These are phyloP conservation scores for Lecanicillium sp. DNA, from an alignment of 2,329 filamentous ascomycete species.

Conservation along the genomic window DNA sequence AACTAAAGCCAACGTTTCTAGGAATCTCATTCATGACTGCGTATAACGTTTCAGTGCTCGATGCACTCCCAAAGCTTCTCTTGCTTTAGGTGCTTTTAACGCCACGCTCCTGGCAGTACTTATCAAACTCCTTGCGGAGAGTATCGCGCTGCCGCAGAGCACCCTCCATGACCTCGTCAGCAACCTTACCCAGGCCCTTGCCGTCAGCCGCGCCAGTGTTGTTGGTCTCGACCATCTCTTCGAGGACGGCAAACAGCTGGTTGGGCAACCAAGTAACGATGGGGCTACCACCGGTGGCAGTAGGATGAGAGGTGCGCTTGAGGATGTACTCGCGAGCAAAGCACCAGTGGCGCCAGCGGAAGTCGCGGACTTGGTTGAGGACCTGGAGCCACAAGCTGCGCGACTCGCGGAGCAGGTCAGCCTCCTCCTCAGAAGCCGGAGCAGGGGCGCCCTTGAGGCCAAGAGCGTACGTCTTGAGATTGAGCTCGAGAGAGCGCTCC, in stretches of 20 bases:
- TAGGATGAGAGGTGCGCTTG: conserved; percentile 67
- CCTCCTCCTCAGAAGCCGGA: conserved; percentile 18
- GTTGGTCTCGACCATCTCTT: conserved; percentile 57
- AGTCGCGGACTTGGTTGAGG: conserved; percentile 70
- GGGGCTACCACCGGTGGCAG: conserved; percentile 71
- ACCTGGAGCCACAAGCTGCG: conserved; percentile 54
- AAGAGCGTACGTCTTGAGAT: conserved; percentile 52
- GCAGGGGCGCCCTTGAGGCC: conserved; percentile 14
- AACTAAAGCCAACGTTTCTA: background rate
- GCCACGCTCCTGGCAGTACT: conserved; percentile 60
- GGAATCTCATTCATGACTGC: background rate
- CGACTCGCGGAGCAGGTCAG: conserved; percentile 42
- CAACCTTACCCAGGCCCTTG: conserved; percentile 35
- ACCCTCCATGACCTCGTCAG: conserved; percentile 57
- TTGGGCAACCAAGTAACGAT: conserved; percentile 83
- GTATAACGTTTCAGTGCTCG: no score
- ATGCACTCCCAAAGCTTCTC: background rate
- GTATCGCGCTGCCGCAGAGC: conserved; percentile 56
- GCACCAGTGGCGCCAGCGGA: conserved; percentile 79
- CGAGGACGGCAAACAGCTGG: conserved; percentile 66
- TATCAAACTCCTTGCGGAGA: conserved; percentile 64
- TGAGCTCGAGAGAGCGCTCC: conserved; percentile 36
- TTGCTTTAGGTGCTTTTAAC: conserved; percentile 17
- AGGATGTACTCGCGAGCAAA: conserved; percentile 80
- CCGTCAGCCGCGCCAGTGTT: conserved; percentile 29